Conservation (phyloP, 2,329 filamentous ascomycete genomes). For the Alternaria sp. region DNA sequence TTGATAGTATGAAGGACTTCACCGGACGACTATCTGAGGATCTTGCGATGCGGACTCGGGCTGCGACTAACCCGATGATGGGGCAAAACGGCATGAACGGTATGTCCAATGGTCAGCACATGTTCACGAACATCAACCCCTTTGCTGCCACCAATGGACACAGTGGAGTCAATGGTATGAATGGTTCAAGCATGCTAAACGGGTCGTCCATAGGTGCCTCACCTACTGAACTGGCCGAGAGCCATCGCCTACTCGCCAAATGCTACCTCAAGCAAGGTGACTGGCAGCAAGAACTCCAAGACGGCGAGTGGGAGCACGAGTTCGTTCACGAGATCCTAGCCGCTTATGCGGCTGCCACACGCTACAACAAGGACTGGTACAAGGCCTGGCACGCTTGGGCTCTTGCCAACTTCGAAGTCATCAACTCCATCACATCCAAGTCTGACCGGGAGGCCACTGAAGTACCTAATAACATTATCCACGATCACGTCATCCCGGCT, state of each 20-base stretch:
- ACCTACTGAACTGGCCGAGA: slow-evolving; percentile 57
- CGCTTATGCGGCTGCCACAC: slow-evolving; percentile 91
- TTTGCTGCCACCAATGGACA: slow-evolving; percentile 56
- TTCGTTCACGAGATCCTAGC: slow-evolving; percentile 85
- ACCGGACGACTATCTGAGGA: slow-evolving; percentile 66
- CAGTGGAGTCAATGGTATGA: slow-evolving; percentile 56
- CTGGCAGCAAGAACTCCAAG: slow-evolving; percentile 87
- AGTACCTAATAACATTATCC: slow-evolving; percentile 71
- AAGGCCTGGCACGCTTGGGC: slow-evolving; percentile 99
- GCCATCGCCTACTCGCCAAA: slow-evolving; percentile 80
- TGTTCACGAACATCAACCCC: slow-evolving; percentile 42
- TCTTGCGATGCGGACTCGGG: slow-evolving; percentile 52
- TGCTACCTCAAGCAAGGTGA: slow-evolving; percentile 96
- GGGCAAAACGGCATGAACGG: slow-evolving; percentile 48
- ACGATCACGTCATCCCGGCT: slow-evolving; percentile 91
- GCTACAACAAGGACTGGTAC: slow-evolving; percentile 94
- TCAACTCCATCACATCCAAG: slow-evolving; percentile 77
- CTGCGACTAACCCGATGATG: slow-evolving; percentile 46
- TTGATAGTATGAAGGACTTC: slow-evolving; percentile 68
- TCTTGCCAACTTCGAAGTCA: slow-evolving; percentile 96
- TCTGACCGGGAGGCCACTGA: slow-evolving; percentile 65
- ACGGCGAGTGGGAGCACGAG: slow-evolving; percentile 86
- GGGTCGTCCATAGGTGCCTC: slow-evolving; percentile 34
- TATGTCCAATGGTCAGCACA: slow-evolving; percentile 51
- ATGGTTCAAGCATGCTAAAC: slow-evolving; percentile 41